Base-by-base conservation (phyloP, 768 basidiomycete species). In the Butyriboletus loyo region DNA sequence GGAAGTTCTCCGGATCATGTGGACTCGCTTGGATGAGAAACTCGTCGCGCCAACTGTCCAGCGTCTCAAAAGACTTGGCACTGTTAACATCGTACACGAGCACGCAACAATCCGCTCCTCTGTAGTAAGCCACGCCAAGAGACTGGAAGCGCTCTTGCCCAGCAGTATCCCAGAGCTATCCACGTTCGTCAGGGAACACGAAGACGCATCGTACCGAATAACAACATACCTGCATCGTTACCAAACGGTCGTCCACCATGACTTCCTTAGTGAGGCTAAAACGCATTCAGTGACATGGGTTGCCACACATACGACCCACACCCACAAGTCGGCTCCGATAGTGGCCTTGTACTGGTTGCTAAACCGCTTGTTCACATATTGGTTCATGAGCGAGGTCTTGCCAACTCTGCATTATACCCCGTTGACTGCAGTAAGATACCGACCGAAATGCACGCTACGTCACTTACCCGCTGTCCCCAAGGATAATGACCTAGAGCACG, bases 341-440 rank as follows among this genome's bases (percentile, higher is more conserved):
- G 97, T 98, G 17, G 97, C 97, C 77, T 98, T 98, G 83, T 99
- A 99, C 76, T 98, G 96, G 75, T 95, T 97, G 72, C 90, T 93
- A 74, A 98, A 99, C 56, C 97, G 89, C 74, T 98, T 98, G 84
- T 98, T 98, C 59, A 99, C 97, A 77, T 97, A 98, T 75, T 99
- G 97, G 78, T 98, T 98, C 97, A 99, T 99, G 64, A 99, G 87
- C 27, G 96, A 98, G 37, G 97, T 98, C 87, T 98, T 98, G 38
- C 95, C 96, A 71, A 98, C 96, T 52, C 95, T 95, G 64, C 17
- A 48, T 30, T 30, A 35, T 46, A 4, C 52, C 54, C 25, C 51
- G 35, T 40, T 17, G 45, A 30, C 24, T 28, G 43, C 39, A 17
- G 28, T 57, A 52, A 56, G 57, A 38, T 49, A 51, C 38, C 35